phyloP scores from a whole-genome alignment of 805 yeast genomes.

The Cyberlindnera subsufficiens region DNA sequence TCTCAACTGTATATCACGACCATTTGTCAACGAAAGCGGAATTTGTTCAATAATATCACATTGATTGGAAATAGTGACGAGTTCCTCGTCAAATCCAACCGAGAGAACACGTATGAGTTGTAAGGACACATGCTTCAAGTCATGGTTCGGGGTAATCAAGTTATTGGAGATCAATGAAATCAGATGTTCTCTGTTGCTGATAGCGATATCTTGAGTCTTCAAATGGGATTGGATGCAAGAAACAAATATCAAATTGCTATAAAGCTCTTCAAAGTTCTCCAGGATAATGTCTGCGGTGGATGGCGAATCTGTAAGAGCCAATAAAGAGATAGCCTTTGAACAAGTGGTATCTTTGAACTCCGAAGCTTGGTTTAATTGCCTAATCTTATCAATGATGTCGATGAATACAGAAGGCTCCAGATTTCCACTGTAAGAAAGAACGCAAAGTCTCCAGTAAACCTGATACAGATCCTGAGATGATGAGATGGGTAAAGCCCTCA shows the following conservation, averaged over 20 bases:
- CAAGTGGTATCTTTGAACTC: conserved; percentile 12
- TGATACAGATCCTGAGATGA: conserved; percentile 26
- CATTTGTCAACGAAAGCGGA: conserved; percentile 61
- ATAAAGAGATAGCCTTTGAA: conserved; percentile 13
- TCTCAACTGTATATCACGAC: conserved; percentile 70
- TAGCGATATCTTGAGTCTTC: conserved; percentile 1
- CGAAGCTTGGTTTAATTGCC: conserved; percentile 1
- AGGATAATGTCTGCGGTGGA: conserved; percentile 4
- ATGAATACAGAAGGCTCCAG: conserved; percentile 15
- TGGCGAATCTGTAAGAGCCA: conserved; percentile 4
- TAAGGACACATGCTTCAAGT: conserved; percentile 45
- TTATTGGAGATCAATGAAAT: conserved; percentile 28
- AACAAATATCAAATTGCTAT: conserved; percentile 15
- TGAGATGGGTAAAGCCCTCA: conserved; percentile 2
- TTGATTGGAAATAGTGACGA: conserved; percentile 39
- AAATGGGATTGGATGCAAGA: conserved; percentile 15
- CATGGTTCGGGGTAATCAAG: conserved; percentile 43
- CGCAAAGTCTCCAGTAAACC: conserved; percentile 45
- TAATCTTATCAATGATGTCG: conserved; percentile 1
- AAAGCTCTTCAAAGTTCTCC: conserved; percentile 15
- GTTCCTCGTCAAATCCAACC: conserved; percentile 22
- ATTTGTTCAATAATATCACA: conserved; percentile 61
- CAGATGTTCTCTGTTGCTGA: conserved; percentile 7
- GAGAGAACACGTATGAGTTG: conserved; percentile 33
- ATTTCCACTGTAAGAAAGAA: conserved; percentile 34